phyloP scores from a whole-genome alignment of 1,284 basidiomycete species.

The Sporisorium iseilematis-ciliati region DNA sequence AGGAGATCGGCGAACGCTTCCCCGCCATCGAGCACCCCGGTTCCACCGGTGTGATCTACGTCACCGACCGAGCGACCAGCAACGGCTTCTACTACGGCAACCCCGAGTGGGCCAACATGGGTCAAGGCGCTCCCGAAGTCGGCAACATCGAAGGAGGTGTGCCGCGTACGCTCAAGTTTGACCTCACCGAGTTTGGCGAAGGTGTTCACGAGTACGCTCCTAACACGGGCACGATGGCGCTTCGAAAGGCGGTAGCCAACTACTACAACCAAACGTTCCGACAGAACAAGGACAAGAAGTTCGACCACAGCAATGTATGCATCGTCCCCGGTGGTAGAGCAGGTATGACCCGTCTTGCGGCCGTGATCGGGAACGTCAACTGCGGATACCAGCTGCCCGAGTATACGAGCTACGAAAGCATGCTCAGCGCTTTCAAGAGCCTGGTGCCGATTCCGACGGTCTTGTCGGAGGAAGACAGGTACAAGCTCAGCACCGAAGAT shows the following conservation, averaged over 20 bases:
- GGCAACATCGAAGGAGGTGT: slow-evolving; percentile 83
- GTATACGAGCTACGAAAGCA: slow-evolving; percentile 79
- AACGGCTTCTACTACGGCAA: slow-evolving; percentile 61
- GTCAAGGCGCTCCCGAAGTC: slow-evolving; percentile 62
- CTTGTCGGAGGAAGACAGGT: slow-evolving; percentile 73
- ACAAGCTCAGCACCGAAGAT: slow-evolving; percentile 79
- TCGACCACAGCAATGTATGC: slow-evolving; percentile 87
- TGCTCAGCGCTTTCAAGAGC: slow-evolving; percentile 86
- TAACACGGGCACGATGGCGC: slow-evolving; percentile 85
- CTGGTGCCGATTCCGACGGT: slow-evolving; percentile 77
- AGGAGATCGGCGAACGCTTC: slow-evolving; percentile 32
- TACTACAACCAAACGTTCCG: slow-evolving; percentile 85
- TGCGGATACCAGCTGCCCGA: slow-evolving; percentile 82
- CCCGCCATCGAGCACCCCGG: slow-evolving; percentile 69
- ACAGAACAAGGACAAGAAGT: slow-evolving; percentile 81
- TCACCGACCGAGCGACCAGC: slow-evolving; percentile 59
- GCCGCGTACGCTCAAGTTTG: slow-evolving; percentile 75
- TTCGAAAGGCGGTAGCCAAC: slow-evolving; percentile 61
- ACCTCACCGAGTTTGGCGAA: slow-evolving; percentile 75
- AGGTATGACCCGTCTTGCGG: slow-evolving; percentile 88
- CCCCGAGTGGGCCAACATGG: slow-evolving; percentile 51
- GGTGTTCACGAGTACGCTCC: slow-evolving; percentile 86
- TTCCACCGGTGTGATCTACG: slow-evolving; percentile 74
- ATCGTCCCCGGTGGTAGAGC: slow-evolving; percentile 91
- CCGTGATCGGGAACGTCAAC: slow-evolving; percentile 83